Evolutionary conservation across 2,329 filamentous ascomycete species (phyloP).

Genomic region (Colletotrichum gloeosporioides): DNA sequence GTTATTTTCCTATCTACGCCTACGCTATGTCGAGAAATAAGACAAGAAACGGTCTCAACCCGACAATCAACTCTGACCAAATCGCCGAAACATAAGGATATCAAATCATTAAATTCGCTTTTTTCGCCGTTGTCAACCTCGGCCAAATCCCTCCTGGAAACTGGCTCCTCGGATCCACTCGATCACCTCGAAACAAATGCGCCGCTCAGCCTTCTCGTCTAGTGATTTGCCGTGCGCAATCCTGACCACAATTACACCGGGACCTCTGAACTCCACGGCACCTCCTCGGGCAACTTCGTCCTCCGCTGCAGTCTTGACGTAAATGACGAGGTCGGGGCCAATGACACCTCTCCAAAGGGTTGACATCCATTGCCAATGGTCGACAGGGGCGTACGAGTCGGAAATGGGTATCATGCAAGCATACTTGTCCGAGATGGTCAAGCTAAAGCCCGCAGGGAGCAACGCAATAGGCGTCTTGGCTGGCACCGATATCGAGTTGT

Average conservation of each 20-base stretch:
- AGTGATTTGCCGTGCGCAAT: constrained; percentile 49
- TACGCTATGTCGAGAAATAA: constrained; percentile 14
- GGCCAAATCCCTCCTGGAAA: constrained; percentile 38
- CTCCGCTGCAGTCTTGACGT: constrained; percentile 53
- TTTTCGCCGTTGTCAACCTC: neutral
- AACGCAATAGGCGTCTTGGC: constrained; percentile 72
- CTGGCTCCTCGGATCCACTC: constrained; percentile 71
- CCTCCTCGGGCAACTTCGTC: constrained; percentile 42
- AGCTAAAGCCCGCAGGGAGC: constrained; percentile 78
- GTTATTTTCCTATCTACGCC: constrained; percentile 12
- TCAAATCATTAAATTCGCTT: neutral
- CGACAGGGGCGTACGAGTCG: constrained; percentile 80
- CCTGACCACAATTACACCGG: constrained; percentile 60
- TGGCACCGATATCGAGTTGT: neutral
- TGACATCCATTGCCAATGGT: constrained; percentile 98
- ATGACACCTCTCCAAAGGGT: constrained; percentile 89
- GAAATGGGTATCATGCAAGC: constrained; percentile 75
- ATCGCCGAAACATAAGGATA: neutral
- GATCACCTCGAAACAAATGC: constrained; percentile 85
- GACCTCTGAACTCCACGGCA: constrained; percentile 63
- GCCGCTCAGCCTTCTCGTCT: constrained; percentile 73
- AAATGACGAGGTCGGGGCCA: constrained; percentile 80
- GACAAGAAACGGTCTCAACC: neutral
- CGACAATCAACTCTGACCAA: neutral
- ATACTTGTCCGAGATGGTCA: constrained; percentile 78